Base-by-base conservation (phyloP, 768 basidiomycete genomes). In the Plicaturopsis crispa region DNA sequence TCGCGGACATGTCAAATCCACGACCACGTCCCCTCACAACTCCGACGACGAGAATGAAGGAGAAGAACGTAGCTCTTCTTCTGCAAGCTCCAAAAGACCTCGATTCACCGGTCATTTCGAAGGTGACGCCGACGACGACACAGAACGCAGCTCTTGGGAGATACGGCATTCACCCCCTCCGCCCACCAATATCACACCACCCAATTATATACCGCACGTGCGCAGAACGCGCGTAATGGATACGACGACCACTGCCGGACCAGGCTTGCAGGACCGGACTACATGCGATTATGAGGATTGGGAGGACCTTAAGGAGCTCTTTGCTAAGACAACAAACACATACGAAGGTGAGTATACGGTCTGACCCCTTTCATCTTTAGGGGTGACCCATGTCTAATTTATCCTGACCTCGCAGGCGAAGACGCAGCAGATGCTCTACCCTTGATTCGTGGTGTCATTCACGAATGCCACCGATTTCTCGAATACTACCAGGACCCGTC, bases 401-500 rank as follows among this genome's bases (percentile, higher is more conserved):
- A 24, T 34, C 22, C n/a, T 28, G 19, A 13, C 19, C 28, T 35
- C 41, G 24, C 41, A 75, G 70, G 49, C 23, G 69, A 71, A 40
- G 67, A 76, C 35, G 53, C 66, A 13, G 45, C 54, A 28, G 73
- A 75, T 35, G 68, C 74, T 1, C 58, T 79, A 5, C 66, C 74
- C 1, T 62, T 79, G 7, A 56, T 83, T 31, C 69, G 80, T 21
- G 79, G 70, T 4, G 73, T 81, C 35, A 69, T 83, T 4, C 76
- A 81, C 47, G 78, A 80, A 53, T 81, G 77, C 53, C 74, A 78
- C 54, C 69, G 75, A n/a, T 78, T 80, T 46, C 62, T 79, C 39
- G 45, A 65, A 20, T 55, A 57, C 20, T 73, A 73, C 49, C 62
- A 69, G 10, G 78, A 84, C 46, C 80, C 78, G 1, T 75, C 73